A percentile compares a stretch with the other conserved stretches of the same genome.
Evolutionary conservation across 73 alveolate species (phyloP).

Genomic region (Durusdinium trenchii): DNA sequence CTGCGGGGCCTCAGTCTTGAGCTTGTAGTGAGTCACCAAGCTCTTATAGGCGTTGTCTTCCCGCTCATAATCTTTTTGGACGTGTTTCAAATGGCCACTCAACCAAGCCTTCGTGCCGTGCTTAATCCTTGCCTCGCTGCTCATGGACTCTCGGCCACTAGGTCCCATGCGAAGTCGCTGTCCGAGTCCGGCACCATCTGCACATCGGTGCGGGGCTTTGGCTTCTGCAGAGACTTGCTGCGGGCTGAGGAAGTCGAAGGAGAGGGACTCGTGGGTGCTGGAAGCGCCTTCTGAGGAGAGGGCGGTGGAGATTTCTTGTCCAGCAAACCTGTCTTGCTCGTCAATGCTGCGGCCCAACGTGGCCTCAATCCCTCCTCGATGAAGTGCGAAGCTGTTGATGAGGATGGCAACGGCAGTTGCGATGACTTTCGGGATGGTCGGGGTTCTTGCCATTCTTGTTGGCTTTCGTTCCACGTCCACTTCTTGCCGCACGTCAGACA

Average conservation of each 20-base stretch:
- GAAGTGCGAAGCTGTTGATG: not conserved
- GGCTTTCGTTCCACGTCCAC: not conserved
- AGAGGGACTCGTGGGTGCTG: too few relatives aligned
- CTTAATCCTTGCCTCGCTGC: too few relatives aligned
- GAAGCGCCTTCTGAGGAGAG: too few relatives aligned
- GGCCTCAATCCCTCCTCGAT: not conserved
- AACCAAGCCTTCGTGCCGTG: not conserved
- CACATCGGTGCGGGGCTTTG: not conserved
- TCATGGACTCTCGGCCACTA: not conserved
- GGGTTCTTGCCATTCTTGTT: not conserved
- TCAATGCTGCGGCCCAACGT: not conserved
- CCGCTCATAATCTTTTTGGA: not conserved
- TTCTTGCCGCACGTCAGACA: not conserved
- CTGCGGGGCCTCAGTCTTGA: not conserved
- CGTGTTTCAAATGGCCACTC: not conserved
- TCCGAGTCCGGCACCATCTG: not conserved
- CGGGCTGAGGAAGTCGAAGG: too few relatives aligned
- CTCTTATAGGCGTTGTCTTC: not conserved
- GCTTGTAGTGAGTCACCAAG: not conserved
- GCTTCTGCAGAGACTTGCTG: not conserved
- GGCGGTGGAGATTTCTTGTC: not conserved
- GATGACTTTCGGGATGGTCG: not conserved
- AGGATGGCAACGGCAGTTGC: conserved; percentile 21
- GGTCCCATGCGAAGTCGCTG: not conserved
- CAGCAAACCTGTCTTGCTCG: too few relatives aligned